These are phyloP conservation scores for Malus orientalis DNA, from an alignment of 306 rosid species.

Conservation along the genomic window DNA sequence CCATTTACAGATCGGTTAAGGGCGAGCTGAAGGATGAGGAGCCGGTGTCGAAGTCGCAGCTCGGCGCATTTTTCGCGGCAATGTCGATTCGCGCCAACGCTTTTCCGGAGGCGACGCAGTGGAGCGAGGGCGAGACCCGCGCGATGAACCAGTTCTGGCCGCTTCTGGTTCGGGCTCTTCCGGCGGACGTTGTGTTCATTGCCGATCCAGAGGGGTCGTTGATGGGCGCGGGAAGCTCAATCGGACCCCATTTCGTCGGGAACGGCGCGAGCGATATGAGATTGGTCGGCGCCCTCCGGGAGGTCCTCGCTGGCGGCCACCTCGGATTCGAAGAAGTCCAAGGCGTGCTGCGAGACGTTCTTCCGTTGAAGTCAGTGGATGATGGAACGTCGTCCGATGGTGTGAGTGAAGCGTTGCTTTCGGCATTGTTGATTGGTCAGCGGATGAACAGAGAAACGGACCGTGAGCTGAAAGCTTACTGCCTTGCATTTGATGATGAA, in stretches of 20 bases:
- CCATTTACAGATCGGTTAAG: slow-evolving; percentile 62
- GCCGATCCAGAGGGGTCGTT: slow-evolving; percentile 91
- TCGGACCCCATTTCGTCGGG: slow-evolving; percentile 78
- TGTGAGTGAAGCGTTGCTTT: slow-evolving; percentile 72
- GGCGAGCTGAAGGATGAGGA: slow-evolving; percentile 65
- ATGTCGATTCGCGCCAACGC: slow-evolving; percentile 92
- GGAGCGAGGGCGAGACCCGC: slow-evolving; percentile 94
- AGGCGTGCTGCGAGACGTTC: slow-evolving; percentile 73
- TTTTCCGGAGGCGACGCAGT: slow-evolving; percentile 89
- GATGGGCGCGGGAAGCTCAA: slow-evolving; percentile 71
- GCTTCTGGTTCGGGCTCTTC: slow-evolving; percentile 63
- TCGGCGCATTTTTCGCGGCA: slow-evolving; percentile 89
- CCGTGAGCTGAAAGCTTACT: slow-evolving; percentile 84
- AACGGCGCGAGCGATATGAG: slow-evolving; percentile 69
- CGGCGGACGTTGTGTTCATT: slow-evolving; percentile 69
- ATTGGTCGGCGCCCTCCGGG: slow-evolving; percentile 90
- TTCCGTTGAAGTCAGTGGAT: slow-evolving; percentile 44
- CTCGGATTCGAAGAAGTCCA: slow-evolving; percentile 95
- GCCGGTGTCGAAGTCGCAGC: slow-evolving; percentile 70
- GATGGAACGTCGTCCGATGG: slow-evolving; percentile 24
- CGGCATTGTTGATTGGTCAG: slow-evolving; percentile 93
- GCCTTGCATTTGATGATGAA: slow-evolving; percentile 97
- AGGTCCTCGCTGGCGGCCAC: slow-evolving; percentile 91
- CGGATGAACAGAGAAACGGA: slow-evolving; percentile 97
- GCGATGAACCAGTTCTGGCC: slow-evolving; percentile 88